Evolutionary conservation across 2,329 filamentous ascomycete species (phyloP), one percentile per base, ranked within the genome.

Genomic region (Fusarium nematophilum): DNA sequence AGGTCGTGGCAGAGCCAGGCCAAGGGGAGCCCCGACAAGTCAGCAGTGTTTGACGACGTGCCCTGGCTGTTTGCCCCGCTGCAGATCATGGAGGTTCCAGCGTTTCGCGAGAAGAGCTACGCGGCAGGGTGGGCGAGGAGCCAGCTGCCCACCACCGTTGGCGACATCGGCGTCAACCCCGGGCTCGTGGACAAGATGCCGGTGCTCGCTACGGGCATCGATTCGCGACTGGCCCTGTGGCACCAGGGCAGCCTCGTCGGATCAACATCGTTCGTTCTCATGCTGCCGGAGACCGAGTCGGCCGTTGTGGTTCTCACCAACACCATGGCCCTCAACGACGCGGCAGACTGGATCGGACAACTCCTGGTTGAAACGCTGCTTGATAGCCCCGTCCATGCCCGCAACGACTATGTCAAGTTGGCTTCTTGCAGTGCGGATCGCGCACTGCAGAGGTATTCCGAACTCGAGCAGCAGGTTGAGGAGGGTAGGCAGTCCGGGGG

Each of bases 201-300:
- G 11, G 23, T 37, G 5, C 25, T 58, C n/a, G 58, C 31, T 6
- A 17, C 38, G 4, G 54, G 58, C 13, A 29, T 33, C 15, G 7
- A 9, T 13, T 23, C 15, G 10, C 26, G 23, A 14, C 49, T 55
- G 4, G 45, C 38, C 10, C 6, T 58, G 15, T 58, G 30, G 31
- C 54, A 62, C 37, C 33, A 50, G 30, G 58, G 58, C 6, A 54
- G 30, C 27, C 34, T 62, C 6, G 26, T 44, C 7, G 54, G 58
- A 7, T 39, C 36, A 6, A 13, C 43, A 5, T 39, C 51, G 6
- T 29, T 48, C 15, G 43, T 53, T 11, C 23, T 38, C 4, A 44
- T 62, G 8, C 23, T 59, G 11, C 59, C 59, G 8, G 55, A 53
- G 13, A 45, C 29, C 26, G 29, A 42, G 10, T 46, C 26, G 2